Conservation (phyloP, 148 eudicot genomes). For the Chenopodium quinoa region DNA sequence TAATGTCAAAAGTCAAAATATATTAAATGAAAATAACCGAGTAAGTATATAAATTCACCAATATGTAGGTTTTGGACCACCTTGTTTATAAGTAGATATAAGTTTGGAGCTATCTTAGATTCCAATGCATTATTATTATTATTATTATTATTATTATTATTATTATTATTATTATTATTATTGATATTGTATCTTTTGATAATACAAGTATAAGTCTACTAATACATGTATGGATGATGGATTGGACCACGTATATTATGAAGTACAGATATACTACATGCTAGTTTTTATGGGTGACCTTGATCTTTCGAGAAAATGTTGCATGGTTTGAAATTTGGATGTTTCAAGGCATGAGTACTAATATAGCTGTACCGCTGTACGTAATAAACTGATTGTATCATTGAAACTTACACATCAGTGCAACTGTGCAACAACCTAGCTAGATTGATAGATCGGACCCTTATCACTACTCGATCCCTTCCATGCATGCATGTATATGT, state of each 20-base stretch:
- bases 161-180: not conserved
- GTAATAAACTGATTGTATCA: constrained; percentile 1
- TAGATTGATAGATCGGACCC: not conserved
- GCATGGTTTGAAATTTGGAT: constrained; percentile 18
- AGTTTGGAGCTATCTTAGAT: constrained; percentile 11
- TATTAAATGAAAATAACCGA: too few species aligned
- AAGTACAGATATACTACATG: not conserved
- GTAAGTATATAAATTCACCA: not conserved
- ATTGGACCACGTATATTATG: constrained; percentile 17
- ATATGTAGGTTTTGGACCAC: constrained; percentile 18
- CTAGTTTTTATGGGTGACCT: constrained; percentile 4
- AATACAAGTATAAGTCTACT: not conserved
- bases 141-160: not conserved
- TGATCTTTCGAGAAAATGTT: constrained; percentile 1
- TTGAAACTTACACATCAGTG: not conserved
- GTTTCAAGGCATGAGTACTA: not conserved
- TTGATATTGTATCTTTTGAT: not conserved
- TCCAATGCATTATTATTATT: constrained; percentile 5
- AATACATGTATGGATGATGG: not conserved
- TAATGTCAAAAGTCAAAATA: too few species aligned
- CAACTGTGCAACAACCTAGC: not conserved
- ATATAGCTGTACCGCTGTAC: constrained; percentile 5
- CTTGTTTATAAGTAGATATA: not conserved
- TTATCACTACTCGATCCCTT: not conserved
- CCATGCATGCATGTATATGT: not conserved